Evolutionary conservation across 2,329 filamentous ascomycete genomes (phyloP).

Genomic region (Aureobasidium sp.): DNA sequence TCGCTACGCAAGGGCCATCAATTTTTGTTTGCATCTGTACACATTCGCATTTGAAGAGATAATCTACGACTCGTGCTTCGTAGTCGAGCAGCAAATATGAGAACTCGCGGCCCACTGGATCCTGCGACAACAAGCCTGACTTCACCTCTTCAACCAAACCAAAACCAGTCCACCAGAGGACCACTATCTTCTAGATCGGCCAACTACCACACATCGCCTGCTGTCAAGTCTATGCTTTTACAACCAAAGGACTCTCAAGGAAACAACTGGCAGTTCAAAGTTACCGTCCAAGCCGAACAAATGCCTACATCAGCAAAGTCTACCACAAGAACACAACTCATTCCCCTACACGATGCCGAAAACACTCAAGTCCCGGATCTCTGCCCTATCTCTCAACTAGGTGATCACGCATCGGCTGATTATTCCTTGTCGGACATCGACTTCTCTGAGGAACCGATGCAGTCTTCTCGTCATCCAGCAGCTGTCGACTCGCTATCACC

Average conservation of each 20-base stretch:
- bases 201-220: conserved; percentile 28
- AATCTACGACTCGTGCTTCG: not conserved
- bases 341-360: not conserved
- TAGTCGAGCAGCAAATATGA: not conserved
- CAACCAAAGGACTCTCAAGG: conserved; percentile 34
- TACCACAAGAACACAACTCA: not conserved
- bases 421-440: conserved; percentile 8
- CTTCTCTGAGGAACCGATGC: not conserved
- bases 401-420: conserved; percentile 1
- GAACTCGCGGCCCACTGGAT: conserved; percentile 26
- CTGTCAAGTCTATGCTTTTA: conserved; percentile 39
- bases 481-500: conserved; percentile 1
- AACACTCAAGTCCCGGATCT: not conserved
- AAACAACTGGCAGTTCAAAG: conserved; percentile 44
- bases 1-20: conserved; percentile 1
- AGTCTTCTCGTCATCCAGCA: not conserved
- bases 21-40: conserved; percentile 1
- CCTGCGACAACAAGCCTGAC: conserved; percentile 28
- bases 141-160: conserved; percentile 22
- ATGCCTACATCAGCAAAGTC: conserved; percentile 16
- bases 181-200: conserved; percentile 27
- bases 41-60: not conserved
- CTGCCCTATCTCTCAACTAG: conserved; percentile 1
- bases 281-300: conserved; percentile 44
- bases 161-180: not conserved